A percentile compares a stretch with the other conserved stretches of the same genome.
Evolutionary conservation across 805 yeast species (phyloP).

Genomic region (Blastobotrys americana): DNA sequence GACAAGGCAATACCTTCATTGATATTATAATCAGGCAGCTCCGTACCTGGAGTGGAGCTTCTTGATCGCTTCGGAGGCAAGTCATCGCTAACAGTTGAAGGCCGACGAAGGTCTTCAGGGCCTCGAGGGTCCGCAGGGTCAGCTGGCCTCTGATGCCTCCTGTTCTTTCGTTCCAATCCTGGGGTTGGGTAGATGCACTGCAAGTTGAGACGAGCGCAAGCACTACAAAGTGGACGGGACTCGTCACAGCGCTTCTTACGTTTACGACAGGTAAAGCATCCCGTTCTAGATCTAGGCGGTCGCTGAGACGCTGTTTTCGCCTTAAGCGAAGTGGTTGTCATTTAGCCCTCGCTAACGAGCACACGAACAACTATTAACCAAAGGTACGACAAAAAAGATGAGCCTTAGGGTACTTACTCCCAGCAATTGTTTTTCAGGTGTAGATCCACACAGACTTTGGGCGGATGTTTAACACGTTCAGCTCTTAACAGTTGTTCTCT

Average conservation of each 20-base stretch:
- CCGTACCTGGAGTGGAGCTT: not conserved
- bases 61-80: not conserved
- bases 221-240: slow-evolving; percentile 55
- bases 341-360: no score
- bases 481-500: no score
- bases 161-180: slow-evolving; percentile 48
- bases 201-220: slow-evolving; percentile 57
- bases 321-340: not conserved
- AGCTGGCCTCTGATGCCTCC: slow-evolving; percentile 19
- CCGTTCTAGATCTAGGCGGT: slow-evolving; percentile 32
- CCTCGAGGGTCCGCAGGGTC: not conserved
- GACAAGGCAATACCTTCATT: not conserved
- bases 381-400: no score
- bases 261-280: slow-evolving; percentile 71
- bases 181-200: slow-evolving; percentile 70
- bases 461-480: no score
- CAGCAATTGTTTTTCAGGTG: no score
- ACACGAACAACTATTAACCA: no score
- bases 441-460: no score
- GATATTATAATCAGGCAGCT: not conserved
- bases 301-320: slow-evolving; percentile 2
- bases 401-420: no score
- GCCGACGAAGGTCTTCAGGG: slow-evolving; percentile 4
- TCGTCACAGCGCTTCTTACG: slow-evolving; percentile 78
- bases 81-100: not conserved